Base-by-base conservation (phyloP, 2,329 filamentous ascomycete species). In the Penicillium sp. region DNA sequence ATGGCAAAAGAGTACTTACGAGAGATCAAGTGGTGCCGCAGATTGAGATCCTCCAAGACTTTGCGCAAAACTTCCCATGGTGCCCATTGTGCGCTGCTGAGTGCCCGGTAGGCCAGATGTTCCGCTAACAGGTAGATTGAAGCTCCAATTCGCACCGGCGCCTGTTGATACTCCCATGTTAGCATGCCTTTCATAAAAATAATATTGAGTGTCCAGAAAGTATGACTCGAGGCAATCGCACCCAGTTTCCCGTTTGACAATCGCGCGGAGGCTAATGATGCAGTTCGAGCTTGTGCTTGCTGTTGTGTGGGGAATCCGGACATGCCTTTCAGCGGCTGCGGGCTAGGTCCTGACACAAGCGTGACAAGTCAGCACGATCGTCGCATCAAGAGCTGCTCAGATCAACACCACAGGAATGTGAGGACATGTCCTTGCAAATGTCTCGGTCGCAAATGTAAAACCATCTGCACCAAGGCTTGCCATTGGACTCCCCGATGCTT, bases 141-240 rank as follows among this genome's bases (percentile, higher is more conserved):
- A 84, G 48, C 80, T 82, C 83, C 83, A 85, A 69, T 81, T 81
- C 60, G 81, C 78, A 66, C 79, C 80, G 65, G 76, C 80, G 51
- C 82, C 83, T 80, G 70, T 47, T 67, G 23, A 53, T 43, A 41
- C 49, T 51, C 29, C 2, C 34, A 43, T 27, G 49, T 73, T 65
- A 73, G 70, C 63, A 58, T 62, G 58, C 36, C 27, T 50, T 56
- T 55, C 27, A 11, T 40, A 39, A 31, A 27, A 41, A 54, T 39
- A 47, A 33, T 33, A 19, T 41, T 36, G 23, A 46, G 45, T 54
- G 50, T 48, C 19, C 27, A 56, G 25, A 48, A 33, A 29, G 6
- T 36, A 33, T 34, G 21, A 29, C 23, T 27, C 46, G 49, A 50
- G 16, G 27, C 48, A 43, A 57, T 58, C 74, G 71, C 72, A 83